phyloP scores from a whole-genome alignment of 768 basidiomycete genomes.

The Mycena galericulata region DNA sequence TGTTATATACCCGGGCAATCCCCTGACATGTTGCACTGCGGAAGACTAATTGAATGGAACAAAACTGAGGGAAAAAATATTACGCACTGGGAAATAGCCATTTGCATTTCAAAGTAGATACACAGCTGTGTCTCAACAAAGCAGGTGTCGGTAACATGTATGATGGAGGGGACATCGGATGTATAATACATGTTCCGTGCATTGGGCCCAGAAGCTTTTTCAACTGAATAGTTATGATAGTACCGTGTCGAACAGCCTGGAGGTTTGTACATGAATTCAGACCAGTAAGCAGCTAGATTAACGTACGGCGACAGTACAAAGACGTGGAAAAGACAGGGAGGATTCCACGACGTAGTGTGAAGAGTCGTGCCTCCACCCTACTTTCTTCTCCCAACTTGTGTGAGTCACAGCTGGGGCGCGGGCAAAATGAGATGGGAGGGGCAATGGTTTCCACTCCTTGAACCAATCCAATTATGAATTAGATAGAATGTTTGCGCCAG shows the following conservation, averaged over 20 bases:
- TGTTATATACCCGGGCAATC: background rate
- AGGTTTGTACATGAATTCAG: too few species aligned
- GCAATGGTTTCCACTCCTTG: too few species aligned
- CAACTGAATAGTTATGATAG: conserved; percentile 14
- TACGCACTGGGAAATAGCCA: background rate
- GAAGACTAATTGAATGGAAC: background rate
- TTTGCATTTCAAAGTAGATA: background rate
- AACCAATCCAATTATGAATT: too few species aligned
- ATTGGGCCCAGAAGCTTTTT: background rate
- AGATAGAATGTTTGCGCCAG: too few species aligned
- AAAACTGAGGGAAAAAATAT: background rate
- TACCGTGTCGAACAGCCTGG: conserved; percentile 7
- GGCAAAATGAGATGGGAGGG: too few species aligned
- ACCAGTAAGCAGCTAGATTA: too few species aligned
- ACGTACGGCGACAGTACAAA: background rate
- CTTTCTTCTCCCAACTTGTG: background rate
- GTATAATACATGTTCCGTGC: background rate
- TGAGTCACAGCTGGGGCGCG: background rate
- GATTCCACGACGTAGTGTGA: background rate
- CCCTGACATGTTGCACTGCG: background rate
- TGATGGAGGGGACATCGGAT: background rate
- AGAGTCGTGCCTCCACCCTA: background rate
- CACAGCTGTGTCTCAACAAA: background rate
- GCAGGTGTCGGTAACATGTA: background rate
- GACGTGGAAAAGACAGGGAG: background rate